Conservation (phyloP, 176 grass and related monocot species). For the Zea mays region Zm-B73-REFERENCE-NAM-5.0 NC_050103.1:141666501-141667000, state of each 20-base stretch:
- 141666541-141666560: constrained; percentile 12
- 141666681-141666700: constrained; percentile 40
- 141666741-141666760: not conserved
- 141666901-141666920: not conserved
- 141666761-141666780: not conserved
- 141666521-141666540: not conserved
- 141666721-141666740: not conserved
- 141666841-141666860: constrained; percentile 35
- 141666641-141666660: constrained; percentile 72
- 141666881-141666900: not conserved
- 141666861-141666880: not conserved
- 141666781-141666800: constrained; percentile 78
- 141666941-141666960: not conserved
- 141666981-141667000: constrained; percentile 3
- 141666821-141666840: constrained; percentile 78
- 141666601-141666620: constrained; percentile 84
- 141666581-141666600: constrained; percentile 66
- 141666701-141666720: not conserved
- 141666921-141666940: not conserved
- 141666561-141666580: constrained; percentile 19
- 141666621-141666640: constrained; percentile 85
- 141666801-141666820: constrained; percentile 79
- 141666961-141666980: constrained; percentile 5
- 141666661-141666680: constrained; percentile 56
- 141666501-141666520: not conserved